phyloP scores from a whole-genome alignment of 2,329 filamentous ascomycete genomes.

The Fusarium sp. region DNA sequence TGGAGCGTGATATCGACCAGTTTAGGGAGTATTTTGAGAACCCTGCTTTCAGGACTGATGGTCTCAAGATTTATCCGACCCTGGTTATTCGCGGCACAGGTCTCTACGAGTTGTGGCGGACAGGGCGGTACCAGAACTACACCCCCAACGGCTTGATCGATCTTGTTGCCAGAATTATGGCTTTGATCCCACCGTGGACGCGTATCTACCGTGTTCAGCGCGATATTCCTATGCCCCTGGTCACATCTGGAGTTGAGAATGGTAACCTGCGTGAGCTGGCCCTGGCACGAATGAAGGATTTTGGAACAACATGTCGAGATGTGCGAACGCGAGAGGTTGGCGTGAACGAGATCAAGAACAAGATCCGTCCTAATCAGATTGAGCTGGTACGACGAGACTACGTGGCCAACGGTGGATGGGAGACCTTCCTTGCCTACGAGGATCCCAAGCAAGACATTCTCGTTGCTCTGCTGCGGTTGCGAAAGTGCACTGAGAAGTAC shows the following conservation, averaged over 20 bases:
- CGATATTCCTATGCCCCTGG: conserved; percentile 99
- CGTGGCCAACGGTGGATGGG: conserved; percentile 94
- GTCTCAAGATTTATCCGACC: conserved; percentile 97
- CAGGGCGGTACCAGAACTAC: conserved; percentile 97
- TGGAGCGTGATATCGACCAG: conserved; percentile 97
- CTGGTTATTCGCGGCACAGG: conserved; percentile 97
- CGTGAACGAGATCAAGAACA: conserved; percentile 99
- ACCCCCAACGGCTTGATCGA: conserved; percentile 97
- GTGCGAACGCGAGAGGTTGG: conserved; percentile 96
- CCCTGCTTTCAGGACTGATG: conserved; percentile 94
- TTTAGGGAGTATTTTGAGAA: conserved; percentile 99
- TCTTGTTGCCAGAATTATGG: conserved; percentile 94
- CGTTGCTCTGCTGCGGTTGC: conserved; percentile 86
- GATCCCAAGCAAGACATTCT: conserved; percentile 98
- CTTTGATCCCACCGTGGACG: conserved; percentile 95
- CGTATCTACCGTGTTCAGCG: conserved; percentile 98
- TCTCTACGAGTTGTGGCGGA: conserved; percentile 96
- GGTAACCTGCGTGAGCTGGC: conserved; percentile 95
- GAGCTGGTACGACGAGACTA: conserved; percentile 96
- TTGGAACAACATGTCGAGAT: conserved; percentile 95
- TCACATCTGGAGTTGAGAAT: conserved; percentile 98
- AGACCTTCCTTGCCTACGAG: conserved; percentile 97
- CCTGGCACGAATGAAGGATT: conserved; percentile 98
- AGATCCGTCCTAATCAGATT: conserved; percentile 95
- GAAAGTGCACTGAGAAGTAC: conserved; percentile 91